Evolutionary conservation across 23 red algal species (phyloP).

Genomic region (Chondrus crispus): DNA sequence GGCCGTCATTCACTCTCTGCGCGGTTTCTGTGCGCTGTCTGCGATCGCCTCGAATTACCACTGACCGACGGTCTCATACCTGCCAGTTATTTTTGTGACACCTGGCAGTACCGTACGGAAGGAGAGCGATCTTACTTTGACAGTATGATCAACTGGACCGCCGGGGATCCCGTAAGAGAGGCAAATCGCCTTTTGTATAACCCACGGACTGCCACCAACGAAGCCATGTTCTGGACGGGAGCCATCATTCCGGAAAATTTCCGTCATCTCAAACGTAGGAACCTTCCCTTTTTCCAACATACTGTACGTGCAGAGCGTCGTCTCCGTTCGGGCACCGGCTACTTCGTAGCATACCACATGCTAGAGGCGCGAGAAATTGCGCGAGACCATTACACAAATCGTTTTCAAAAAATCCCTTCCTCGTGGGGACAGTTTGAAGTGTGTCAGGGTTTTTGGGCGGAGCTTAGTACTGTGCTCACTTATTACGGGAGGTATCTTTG

Average conservation of each 20-base stretch:
- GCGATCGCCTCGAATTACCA: background rate
- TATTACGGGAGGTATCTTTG: background rate
- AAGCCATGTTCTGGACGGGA: background rate
- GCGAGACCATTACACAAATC: background rate
- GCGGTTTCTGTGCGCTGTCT: background rate
- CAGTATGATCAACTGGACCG: background rate
- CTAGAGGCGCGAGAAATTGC: background rate
- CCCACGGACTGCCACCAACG: background rate
- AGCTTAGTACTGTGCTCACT: background rate
- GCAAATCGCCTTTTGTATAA: background rate
- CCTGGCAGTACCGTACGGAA: background rate
- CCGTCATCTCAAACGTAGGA: background rate
- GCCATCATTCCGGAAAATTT: background rate
- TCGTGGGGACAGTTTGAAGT: background rate
- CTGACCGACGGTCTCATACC: background rate
- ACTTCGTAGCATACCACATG: conserved; percentile 23
- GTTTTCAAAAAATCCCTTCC: background rate
- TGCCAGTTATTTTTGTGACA: background rate
- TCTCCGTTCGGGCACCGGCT: background rate
- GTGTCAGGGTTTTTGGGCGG: background rate
- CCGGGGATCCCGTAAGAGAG: background rate
- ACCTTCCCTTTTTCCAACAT: background rate
- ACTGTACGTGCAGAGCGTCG: background rate
- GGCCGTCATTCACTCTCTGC: background rate
- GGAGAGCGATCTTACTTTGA: background rate